phyloP scores from a whole-genome alignment of 176 grass and related monocot genomes.

The Musa beccarii region DNA sequence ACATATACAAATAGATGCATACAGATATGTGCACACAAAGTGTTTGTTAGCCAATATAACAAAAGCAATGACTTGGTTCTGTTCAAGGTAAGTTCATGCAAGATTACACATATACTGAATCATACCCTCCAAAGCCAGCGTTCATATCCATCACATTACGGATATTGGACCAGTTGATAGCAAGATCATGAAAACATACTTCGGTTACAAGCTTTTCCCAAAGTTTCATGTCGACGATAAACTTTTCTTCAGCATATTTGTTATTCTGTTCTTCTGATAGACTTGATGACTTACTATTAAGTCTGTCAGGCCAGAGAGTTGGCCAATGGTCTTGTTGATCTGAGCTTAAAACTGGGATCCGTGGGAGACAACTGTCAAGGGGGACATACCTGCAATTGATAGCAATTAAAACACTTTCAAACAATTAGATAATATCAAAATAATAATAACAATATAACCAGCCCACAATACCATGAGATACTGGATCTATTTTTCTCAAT shows the following conservation, averaged over 20 bases:
- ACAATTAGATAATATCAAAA: background rate
- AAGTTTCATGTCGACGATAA: conserved; percentile 36
- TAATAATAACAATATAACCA: conserved; percentile 13
- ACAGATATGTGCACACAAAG: background rate
- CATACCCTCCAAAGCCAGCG: conserved; percentile 89
- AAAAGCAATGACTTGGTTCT: conserved; percentile 7
- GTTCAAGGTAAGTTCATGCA: background rate
- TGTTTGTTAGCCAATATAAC: background rate
- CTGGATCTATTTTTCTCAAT: conserved; percentile 24
- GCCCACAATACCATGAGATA: conserved; percentile 54
- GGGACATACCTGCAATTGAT: conserved; percentile 55
- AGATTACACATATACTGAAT: background rate
- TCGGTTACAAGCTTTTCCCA: conserved; percentile 64
- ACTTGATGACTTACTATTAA: conserved; percentile 34
- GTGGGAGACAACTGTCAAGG: conserved; percentile 55
- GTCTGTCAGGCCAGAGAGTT: conserved; percentile 70
- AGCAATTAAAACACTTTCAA: conserved; percentile 2
- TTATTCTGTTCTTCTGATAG: conserved; percentile 20
- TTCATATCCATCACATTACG: conserved; percentile 95
- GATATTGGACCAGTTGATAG: conserved; percentile 65
- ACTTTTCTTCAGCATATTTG: conserved; percentile 41
- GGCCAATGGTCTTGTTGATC: conserved; percentile 50
- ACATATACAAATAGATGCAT: background rate
- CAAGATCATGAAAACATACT: conserved; percentile 52
- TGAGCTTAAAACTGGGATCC: conserved; percentile 30